Percentiles rank a stretch among this genome's conserved stretches.
These are phyloP conservation scores for Phaeodactylum tricornutum DNA, from an alignment of 108 stramenopile genomes.

Conservation along the genomic window DNA sequence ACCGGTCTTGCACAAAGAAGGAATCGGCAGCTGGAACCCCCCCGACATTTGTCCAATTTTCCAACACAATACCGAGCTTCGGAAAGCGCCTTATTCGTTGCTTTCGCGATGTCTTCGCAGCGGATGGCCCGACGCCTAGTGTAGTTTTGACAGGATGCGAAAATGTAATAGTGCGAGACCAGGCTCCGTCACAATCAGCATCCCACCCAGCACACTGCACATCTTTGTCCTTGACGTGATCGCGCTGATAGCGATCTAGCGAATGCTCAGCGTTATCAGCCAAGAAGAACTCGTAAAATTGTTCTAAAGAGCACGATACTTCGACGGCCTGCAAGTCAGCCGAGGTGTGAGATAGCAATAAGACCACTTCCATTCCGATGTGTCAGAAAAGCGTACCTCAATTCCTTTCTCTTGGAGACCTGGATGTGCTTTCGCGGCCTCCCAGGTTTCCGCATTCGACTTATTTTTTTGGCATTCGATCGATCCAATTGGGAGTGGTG, in stretches of 20 bases:
- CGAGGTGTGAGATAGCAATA: not conserved
- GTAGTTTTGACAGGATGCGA: constrained; percentile 22
- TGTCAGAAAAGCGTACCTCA: not conserved
- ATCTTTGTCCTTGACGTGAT: constrained; percentile 39
- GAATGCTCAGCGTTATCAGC: constrained; percentile 60
- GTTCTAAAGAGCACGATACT: constrained; percentile 26
- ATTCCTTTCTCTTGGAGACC: no score
- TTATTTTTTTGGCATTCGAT: no score
- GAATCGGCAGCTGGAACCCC: constrained; percentile 35
- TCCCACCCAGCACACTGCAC: constrained; percentile 20
- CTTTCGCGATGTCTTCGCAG: constrained; percentile 15
- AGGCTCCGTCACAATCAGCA: not conserved
- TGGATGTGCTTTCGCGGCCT: no score
- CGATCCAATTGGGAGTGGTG: no score
- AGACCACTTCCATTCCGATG: not conserved
- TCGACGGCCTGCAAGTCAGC: no score
- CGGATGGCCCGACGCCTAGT: constrained; percentile 29
- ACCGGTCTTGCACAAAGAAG: constrained; percentile 61
- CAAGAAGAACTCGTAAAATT: constrained; percentile 47
- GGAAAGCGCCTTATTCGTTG: constrained; percentile 25
- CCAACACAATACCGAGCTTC: constrained; percentile 18
- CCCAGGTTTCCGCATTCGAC: no score
- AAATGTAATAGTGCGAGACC: constrained; percentile 23
- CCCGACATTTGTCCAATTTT: constrained; percentile 21
- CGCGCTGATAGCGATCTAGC: constrained; percentile 36